A percentile compares a stretch with the other conserved stretches of the same genome.
These are phyloP conservation scores for Stephania cephalantha DNA, from an alignment of 164 flowering plant genomes.

Conservation along the genomic window DNA sequence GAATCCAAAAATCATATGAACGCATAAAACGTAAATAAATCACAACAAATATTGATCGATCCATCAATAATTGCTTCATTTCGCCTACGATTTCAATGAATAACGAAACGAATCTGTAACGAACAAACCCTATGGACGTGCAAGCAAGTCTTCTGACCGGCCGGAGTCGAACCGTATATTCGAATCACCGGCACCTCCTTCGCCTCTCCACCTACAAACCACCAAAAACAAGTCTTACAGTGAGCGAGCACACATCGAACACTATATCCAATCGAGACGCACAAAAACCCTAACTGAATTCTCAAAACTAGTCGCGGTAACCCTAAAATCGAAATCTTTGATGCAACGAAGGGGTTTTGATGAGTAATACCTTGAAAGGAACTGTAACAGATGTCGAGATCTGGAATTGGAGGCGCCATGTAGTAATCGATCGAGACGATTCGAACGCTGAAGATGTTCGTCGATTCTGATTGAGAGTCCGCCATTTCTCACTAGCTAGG, in stretches of 20 bases:
- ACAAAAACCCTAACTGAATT: neutral
- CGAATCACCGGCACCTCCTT: constrained; percentile 79
- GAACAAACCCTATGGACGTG: constrained; percentile 59
- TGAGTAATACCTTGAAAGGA: constrained; percentile 63
- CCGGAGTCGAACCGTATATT: constrained; percentile 73
- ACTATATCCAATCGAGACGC: neutral
- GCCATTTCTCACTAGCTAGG: constrained; percentile 1
- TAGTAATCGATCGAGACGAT: constrained; percentile 75
- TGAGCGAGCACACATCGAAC: neutral
- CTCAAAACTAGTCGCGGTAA: neutral
- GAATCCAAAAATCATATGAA: neutral
- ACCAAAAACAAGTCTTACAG: neutral
- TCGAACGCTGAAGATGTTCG: constrained; percentile 51
- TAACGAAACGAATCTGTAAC: no score
- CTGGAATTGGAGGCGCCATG: constrained; percentile 71
- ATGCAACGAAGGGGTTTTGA: neutral
- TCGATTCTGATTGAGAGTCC: constrained; percentile 31
- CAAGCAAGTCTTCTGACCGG: constrained; percentile 83
- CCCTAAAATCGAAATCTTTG: neutral
- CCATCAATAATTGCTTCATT: no score
- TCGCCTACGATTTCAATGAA: no score
- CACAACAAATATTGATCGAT: no score
- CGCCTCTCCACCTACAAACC: constrained; percentile 61
- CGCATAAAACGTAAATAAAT: no score
- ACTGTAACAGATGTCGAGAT: constrained; percentile 60